A percentile compares a stretch with the other conserved stretches of the same genome.
phyloP scores from a whole-genome alignment of 495 filamentous ascomycete genomes.

The Penicillium simplicissimum region DNA sequence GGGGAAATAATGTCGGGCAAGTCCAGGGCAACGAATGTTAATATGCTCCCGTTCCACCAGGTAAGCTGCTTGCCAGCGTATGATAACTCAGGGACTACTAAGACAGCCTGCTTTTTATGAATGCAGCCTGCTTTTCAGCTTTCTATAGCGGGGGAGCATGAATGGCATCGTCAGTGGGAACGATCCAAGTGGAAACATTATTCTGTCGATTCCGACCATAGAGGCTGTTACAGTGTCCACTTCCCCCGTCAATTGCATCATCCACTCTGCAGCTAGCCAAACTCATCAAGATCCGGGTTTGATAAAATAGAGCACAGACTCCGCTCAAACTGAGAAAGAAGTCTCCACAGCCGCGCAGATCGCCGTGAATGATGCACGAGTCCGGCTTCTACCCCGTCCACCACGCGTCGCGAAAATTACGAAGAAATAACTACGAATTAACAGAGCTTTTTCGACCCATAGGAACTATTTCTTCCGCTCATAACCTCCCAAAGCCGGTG shows the following conservation, averaged over 20 bases:
- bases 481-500: not conserved
- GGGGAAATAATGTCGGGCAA: not conserved
- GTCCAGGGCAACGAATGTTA: not conserved
- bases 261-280: slow-evolving; percentile 19
- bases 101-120: not conserved
- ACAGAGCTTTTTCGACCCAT: not conserved
- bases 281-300: not conserved
- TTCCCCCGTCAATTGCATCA: slow-evolving; percentile 20
- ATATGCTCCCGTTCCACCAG: not conserved
- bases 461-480: not conserved
- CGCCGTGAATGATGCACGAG: not conserved
- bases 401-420: not conserved
- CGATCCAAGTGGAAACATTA: slow-evolving; percentile 1
- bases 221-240: slow-evolving; percentile 11
- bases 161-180: not conserved
- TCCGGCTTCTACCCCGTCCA: not conserved
- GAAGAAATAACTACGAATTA: not conserved
- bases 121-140: not conserved
- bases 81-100: not conserved
- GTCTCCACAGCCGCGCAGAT: slow-evolving; percentile 13
- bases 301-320: slow-evolving; percentile 9
- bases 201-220: slow-evolving; percentile 6
- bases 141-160: not conserved
- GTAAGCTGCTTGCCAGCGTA: not conserved
- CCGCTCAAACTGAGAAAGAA: not conserved